A percentile compares a stretch with the other conserved stretches of the same genome.
These are phyloP conservation scores for Monilinia fructicola DNA, from an alignment of 2,329 filamentous ascomycete genomes.

Conservation along the genomic window DNA sequence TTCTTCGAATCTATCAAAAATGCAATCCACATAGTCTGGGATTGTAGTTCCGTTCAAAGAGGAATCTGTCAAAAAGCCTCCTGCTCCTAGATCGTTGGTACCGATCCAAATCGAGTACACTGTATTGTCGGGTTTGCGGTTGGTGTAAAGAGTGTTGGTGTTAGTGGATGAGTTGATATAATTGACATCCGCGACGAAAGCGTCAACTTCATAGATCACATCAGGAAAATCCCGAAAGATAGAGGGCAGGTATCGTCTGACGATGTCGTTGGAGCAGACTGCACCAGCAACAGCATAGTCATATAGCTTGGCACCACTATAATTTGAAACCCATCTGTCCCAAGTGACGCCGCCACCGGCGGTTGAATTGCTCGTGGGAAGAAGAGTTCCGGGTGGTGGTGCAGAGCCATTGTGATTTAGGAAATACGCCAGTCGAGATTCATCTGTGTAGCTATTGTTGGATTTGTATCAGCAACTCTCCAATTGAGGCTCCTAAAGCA, in stretches of 20 bases:
- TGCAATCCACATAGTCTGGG: constrained; percentile 64
- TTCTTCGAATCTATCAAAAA: constrained; percentile 61
- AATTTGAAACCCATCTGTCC: constrained; percentile 64
- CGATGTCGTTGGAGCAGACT: constrained; percentile 68
- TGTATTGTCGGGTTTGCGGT: constrained; percentile 56
- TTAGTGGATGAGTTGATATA: constrained; percentile 38
- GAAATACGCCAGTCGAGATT: constrained; percentile 66
- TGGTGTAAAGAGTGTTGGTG: constrained; percentile 45
- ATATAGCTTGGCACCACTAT: constrained; percentile 56
- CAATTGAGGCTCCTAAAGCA: neutral
- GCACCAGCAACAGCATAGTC: constrained; percentile 75
- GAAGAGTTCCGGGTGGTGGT: constrained; percentile 59
- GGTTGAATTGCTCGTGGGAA: constrained; percentile 51
- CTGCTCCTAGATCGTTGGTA: constrained; percentile 72
- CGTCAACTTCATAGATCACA: constrained; percentile 59
- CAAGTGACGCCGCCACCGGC: constrained; percentile 66
- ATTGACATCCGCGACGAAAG: constrained; percentile 52
- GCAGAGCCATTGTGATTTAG: constrained; percentile 54
- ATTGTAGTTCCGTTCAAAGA: constrained; percentile 59
- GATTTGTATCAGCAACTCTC: neutral
- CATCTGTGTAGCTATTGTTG: constrained; percentile 64
- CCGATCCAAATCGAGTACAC: constrained; percentile 79
- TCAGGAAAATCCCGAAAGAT: constrained; percentile 61
- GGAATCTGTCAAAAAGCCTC: constrained; percentile 64
- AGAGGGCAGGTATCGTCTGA: constrained; percentile 52